Evolutionary conservation across 2,329 filamentous ascomycete species (phyloP).

Genomic region (Pseudomassariella vexata): DNA sequence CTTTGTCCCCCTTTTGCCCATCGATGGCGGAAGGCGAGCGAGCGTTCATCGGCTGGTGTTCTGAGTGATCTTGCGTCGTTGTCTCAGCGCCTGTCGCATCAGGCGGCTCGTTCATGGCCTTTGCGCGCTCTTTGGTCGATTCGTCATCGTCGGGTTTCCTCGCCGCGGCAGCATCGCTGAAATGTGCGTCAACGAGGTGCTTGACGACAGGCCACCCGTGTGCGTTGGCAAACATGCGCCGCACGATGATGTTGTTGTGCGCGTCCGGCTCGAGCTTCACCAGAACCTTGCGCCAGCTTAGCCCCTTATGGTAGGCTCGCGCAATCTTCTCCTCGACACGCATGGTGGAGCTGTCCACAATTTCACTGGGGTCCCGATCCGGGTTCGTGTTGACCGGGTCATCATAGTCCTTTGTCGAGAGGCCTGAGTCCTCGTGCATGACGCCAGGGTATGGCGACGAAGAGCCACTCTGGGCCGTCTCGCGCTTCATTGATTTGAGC

Average conservation of each 20-base stretch:
- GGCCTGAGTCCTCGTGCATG: constrained; percentile 35
- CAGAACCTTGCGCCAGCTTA: constrained; percentile 95
- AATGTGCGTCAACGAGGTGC: constrained; percentile 91
- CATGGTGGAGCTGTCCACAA: constrained; percentile 62
- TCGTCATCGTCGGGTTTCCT: constrained; percentile 63
- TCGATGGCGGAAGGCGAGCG: no score
- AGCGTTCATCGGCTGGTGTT: neutral
- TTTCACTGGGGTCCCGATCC: constrained; percentile 36
- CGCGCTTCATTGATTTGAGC: no score
- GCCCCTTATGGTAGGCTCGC: constrained; percentile 82
- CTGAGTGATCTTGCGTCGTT: constrained; percentile 30
- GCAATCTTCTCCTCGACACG: constrained; percentile 98
- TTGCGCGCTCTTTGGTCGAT: constrained; percentile 62
- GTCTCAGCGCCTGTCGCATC: constrained; percentile 63
- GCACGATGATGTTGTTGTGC: constrained; percentile 97
- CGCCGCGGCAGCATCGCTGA: constrained; percentile 67
- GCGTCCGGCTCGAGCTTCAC: constrained; percentile 94
- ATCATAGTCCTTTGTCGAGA: constrained; percentile 45
- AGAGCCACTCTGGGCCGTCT: constrained; percentile 20
- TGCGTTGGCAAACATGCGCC: constrained; percentile 93
- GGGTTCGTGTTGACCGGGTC: constrained; percentile 42
- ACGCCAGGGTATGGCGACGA: constrained; percentile 28
- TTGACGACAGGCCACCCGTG: constrained; percentile 97
- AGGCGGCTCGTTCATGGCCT: constrained; percentile 49
- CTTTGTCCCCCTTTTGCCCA: no score